Evolutionary conservation across 176 grass and related monocot genomes (phyloP).

Genomic region (Eleusine coracana): DNA sequence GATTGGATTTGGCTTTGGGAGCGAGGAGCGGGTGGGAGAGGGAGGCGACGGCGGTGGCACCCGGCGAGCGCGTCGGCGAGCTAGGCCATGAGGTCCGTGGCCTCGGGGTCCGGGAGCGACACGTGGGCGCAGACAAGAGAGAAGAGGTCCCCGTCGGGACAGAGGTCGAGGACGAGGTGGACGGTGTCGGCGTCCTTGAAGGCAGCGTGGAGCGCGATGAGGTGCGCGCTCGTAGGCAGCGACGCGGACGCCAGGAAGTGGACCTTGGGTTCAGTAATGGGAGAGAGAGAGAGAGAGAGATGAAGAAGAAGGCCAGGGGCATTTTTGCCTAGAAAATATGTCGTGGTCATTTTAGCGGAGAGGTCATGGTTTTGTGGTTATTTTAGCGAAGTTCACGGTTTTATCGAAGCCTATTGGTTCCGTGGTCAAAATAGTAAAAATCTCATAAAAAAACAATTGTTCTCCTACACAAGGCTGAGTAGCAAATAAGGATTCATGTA

Average conservation of each 20-base stretch:
- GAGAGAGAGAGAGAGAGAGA: too few relatives aligned
- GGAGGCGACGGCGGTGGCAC: slow-evolving; percentile 56
- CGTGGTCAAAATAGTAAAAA: too few relatives aligned
- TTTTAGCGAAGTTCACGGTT: too few relatives aligned
- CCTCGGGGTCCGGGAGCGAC: slow-evolving; percentile 64
- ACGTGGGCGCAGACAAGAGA: slow-evolving; percentile 46
- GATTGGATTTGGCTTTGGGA: slow-evolving; percentile 10
- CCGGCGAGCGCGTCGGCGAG: slow-evolving; percentile 48
- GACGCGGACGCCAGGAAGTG: slow-evolving; percentile 58
- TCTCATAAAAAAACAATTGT: too few relatives aligned
- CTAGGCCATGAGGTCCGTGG: slow-evolving; percentile 37
- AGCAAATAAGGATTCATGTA: too few relatives aligned
- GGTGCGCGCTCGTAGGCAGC: slow-evolving; percentile 16
- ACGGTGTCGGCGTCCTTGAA: slow-evolving; percentile 65
- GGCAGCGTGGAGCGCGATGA: slow-evolving; percentile 54
- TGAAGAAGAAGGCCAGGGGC: too few relatives aligned
- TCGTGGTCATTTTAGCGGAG: too few relatives aligned
- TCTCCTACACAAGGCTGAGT: too few relatives aligned
- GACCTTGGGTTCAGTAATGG: slow-evolving; percentile 49
- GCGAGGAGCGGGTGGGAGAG: slow-evolving; percentile 37
- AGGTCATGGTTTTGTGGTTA: too few relatives aligned
- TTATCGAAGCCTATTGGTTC: too few relatives aligned
- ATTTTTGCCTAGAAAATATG: too few relatives aligned
- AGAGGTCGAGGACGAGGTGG: slow-evolving; percentile 76
- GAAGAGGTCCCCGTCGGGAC: slow-evolving; percentile 57